Conservation (phyloP, 2,329 filamentous ascomycete genomes). For the Diaporthe amygdali region DNA sequence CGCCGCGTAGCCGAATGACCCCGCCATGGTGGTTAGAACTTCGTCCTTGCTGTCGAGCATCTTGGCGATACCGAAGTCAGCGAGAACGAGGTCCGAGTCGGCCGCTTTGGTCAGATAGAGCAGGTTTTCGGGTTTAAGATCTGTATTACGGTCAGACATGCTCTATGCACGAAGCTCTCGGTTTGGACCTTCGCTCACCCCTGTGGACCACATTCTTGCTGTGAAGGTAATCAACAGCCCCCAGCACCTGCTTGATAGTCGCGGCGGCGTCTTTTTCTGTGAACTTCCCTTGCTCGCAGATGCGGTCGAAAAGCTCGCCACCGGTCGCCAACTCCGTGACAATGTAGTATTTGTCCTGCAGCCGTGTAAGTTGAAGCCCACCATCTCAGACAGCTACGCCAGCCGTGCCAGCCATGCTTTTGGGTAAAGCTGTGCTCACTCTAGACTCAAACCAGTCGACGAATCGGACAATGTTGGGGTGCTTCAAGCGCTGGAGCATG, state of each 20-base stretch:
- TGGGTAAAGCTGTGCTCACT: slow-evolving; percentile 55
- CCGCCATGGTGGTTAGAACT: slow-evolving; percentile 96
- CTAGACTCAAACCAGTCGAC: slow-evolving; percentile 99
- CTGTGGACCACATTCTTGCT: slow-evolving; percentile 93
- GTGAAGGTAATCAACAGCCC: slow-evolving; percentile 93
- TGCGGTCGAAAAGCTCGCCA: slow-evolving; percentile 96
- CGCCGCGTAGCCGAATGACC: slow-evolving; percentile 96
- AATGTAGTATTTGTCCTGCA: slow-evolving; percentile 98
- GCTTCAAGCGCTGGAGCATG: slow-evolving; percentile 88
- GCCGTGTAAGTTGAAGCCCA: slow-evolving; percentile 22
- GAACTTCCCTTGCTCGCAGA: slow-evolving; percentile 97
- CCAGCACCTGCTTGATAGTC: slow-evolving; percentile 92
- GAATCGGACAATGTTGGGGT: slow-evolving; percentile 96
- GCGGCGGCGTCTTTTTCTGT: slow-evolving; percentile 97
- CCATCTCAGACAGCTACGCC: background rate
- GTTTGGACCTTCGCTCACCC: slow-evolving; percentile 57
- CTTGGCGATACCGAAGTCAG: slow-evolving; percentile 98
- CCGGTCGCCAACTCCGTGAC: slow-evolving; percentile 95
- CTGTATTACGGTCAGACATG: slow-evolving; percentile 49
- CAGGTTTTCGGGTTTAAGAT: slow-evolving; percentile 97
- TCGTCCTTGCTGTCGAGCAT: slow-evolving; percentile 91
- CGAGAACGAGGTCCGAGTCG: slow-evolving; percentile 86
- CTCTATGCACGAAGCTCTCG: background rate
- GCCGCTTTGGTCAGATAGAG: slow-evolving; percentile 83
- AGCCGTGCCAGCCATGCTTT: background rate